Percentiles rank a stretch among this genome's conserved stretches.
phyloP scores from a whole-genome alignment of 108 stramenopile genomes.

The Cyclotella sp. region DNA sequence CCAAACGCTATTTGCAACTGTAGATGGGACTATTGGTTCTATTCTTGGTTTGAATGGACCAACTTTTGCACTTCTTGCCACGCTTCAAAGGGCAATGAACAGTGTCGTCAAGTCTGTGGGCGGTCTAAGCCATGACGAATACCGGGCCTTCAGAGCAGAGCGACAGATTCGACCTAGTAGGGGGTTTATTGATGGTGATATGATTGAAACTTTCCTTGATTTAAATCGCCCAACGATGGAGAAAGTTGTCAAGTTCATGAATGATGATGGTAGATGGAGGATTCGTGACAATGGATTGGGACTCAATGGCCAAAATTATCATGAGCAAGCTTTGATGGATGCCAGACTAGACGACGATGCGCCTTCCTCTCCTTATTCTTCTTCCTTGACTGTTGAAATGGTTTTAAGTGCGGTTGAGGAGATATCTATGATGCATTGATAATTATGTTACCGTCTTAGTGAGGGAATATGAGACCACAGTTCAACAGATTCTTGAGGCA shows the following conservation, averaged over 20 bases:
- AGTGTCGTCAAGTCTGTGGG: constrained; percentile 83
- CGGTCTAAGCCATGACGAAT: constrained; percentile 85
- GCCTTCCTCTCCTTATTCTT: constrained; percentile 17
- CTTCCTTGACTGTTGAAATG: constrained; percentile 68
- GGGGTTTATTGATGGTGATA: constrained; percentile 97
- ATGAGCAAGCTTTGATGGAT: constrained; percentile 36
- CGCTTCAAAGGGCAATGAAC: constrained; percentile 82
- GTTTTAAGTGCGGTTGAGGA: constrained; percentile 86
- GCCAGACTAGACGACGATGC: constrained; percentile 33
- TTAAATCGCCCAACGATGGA: constrained; percentile 83
- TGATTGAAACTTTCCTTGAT: constrained; percentile 95
- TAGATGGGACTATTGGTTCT: constrained; percentile 92
- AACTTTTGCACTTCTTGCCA: constrained; percentile 85
- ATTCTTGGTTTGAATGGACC: constrained; percentile 86
- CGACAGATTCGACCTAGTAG: constrained; percentile 64
- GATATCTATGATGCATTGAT: constrained; percentile 82
- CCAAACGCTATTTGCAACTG: constrained; percentile 94
- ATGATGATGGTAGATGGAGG: constrained; percentile 85
- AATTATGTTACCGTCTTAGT: no score
- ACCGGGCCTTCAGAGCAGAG: constrained; percentile 83
- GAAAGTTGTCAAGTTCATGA: constrained; percentile 77
- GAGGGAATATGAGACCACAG: no score
- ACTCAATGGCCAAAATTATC: constrained; percentile 12
- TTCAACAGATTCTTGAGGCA: no score
- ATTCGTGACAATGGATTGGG: constrained; percentile 52